Conservation (phyloP, 139 green algal genomes). For the Tetradesmus obliquus region DNA sequence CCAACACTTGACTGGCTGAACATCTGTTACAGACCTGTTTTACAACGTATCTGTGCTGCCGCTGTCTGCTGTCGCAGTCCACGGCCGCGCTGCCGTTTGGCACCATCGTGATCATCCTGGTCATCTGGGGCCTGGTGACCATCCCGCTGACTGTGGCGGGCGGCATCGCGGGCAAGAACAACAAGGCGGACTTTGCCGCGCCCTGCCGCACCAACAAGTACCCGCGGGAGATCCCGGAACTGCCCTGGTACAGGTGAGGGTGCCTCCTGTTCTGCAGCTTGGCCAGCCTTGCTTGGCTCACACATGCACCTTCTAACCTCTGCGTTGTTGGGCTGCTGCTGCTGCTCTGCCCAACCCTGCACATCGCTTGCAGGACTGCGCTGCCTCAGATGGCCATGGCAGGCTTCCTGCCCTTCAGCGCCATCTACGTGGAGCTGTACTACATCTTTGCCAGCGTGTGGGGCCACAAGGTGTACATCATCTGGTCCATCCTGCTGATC, state of each 20-base stretch:
- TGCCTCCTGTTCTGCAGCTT: no score
- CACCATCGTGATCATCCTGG: conserved; percentile 89
- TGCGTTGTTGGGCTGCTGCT: background rate
- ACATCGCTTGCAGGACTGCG: conserved; percentile 57
- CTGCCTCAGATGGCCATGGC: conserved; percentile 85
- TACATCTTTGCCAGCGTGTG: conserved; percentile 84
- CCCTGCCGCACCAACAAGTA: conserved; percentile 93
- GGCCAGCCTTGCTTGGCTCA: no score
- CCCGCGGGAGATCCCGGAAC: conserved; percentile 81
- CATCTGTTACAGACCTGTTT: no score
- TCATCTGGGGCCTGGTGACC: conserved; percentile 88
- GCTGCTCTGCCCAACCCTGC: background rate
- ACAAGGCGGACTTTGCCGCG: conserved; percentile 78
- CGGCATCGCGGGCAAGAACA: conserved; percentile 81
- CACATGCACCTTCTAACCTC: background rate
- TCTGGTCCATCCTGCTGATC: conserved; percentile 95
- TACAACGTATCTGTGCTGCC: no score
- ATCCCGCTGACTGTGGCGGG: conserved; percentile 85
- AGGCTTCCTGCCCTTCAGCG: conserved; percentile 82
- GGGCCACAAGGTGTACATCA: conserved; percentile 93
- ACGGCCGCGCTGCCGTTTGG: conserved; percentile 89
- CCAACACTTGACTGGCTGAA: no score
- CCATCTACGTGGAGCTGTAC: conserved; percentile 88
- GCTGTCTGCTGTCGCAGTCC: no score
- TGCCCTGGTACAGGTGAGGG: conserved; percentile 84